A percentile compares a stretch with the other conserved stretches of the same genome.
These are phyloP conservation scores for Mucor indicus DNA, from an alignment of 371 early-diverging fungal genomes.

Conservation along the genomic window DNA sequence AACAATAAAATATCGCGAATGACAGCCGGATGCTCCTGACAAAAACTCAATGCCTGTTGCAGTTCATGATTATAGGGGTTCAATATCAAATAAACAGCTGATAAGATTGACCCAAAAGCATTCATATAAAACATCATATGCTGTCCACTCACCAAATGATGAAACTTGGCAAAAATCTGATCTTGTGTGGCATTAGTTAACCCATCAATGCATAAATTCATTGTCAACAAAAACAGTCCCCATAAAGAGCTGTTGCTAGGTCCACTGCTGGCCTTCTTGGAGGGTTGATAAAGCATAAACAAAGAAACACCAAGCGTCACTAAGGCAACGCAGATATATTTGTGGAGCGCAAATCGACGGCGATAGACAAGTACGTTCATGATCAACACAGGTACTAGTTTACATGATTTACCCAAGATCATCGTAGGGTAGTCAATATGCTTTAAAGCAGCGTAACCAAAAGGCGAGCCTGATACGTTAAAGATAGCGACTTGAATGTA, in stretches of 20 bases:
- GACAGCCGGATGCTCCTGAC: constrained; percentile 71
- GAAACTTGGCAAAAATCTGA: constrained; percentile 79
- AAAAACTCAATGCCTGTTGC: constrained; percentile 74
- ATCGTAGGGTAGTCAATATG: constrained; percentile 98
- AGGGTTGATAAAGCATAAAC: constrained; percentile 88
- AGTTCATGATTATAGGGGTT: constrained; percentile 78
- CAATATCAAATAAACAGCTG: constrained; percentile 66
- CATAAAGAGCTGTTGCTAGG: constrained; percentile 56
- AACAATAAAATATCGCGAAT: constrained; percentile 83
- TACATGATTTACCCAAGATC: constrained; percentile 96
- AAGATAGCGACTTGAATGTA: constrained; percentile 79
- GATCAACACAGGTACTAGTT: constrained; percentile 93
- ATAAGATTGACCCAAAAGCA: constrained; percentile 68
- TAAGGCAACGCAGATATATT: constrained; percentile 81
- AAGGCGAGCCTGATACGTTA: constrained; percentile 81
- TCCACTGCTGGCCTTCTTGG: constrained; percentile 34
- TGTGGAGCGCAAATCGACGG: constrained; percentile 75
- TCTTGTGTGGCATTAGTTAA: constrained; percentile 98
- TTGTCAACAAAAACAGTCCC: constrained; percentile 80
- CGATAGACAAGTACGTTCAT: constrained; percentile 94
- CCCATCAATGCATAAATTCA: constrained; percentile 92
- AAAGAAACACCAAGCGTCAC: constrained; percentile 88
- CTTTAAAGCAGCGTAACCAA: constrained; percentile 90
- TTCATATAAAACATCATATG: constrained; percentile 99
- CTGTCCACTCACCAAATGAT: constrained; percentile 67